These are phyloP conservation scores for Immersiella caudata DNA, from an alignment of 495 filamentous ascomycete species.

Conservation along the genomic window DNA sequence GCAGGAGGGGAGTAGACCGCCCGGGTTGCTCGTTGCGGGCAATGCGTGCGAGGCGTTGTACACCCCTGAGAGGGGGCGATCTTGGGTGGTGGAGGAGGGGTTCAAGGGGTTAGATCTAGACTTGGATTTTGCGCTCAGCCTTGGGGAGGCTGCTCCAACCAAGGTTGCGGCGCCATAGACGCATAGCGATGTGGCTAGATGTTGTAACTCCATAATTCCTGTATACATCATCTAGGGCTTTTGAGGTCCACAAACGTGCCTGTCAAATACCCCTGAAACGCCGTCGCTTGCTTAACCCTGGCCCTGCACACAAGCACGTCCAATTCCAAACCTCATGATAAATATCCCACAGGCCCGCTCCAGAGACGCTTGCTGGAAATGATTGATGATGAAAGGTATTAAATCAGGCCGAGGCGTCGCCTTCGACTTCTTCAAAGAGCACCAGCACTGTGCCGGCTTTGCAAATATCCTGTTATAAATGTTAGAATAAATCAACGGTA, in stretches of 20 bases:
- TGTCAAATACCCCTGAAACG: not conserved
- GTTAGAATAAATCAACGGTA: not conserved
- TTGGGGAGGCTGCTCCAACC: not conserved
- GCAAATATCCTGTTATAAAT: conserved; percentile 18
- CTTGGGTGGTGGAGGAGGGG: conserved; percentile 87
- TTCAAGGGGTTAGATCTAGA: conserved; percentile 66
- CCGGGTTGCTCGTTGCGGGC: conserved; percentile 88
- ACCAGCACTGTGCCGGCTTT: conserved; percentile 61
- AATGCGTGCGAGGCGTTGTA: conserved; percentile 78
- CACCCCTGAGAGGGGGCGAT: conserved; percentile 52
- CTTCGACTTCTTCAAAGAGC: conserved; percentile 52
- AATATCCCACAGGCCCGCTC: not conserved
- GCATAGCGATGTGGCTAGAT: not conserved
- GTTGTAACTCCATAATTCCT: not conserved
- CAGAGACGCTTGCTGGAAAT: not conserved
- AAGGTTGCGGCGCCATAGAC: not conserved
- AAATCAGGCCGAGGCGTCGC: not conserved
- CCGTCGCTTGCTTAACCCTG: not conserved
- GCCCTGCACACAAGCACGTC: not conserved
- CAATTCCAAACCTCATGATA: not conserved
- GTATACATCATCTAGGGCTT: not conserved
- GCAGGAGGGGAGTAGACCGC: conserved; percentile 84
- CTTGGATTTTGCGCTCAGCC: not conserved
- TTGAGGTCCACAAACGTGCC: not conserved
- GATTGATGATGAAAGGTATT: not conserved